Evolutionary conservation across 129 eudicot species (phyloP).

Genomic region (Lactuca sativa): DNA sequence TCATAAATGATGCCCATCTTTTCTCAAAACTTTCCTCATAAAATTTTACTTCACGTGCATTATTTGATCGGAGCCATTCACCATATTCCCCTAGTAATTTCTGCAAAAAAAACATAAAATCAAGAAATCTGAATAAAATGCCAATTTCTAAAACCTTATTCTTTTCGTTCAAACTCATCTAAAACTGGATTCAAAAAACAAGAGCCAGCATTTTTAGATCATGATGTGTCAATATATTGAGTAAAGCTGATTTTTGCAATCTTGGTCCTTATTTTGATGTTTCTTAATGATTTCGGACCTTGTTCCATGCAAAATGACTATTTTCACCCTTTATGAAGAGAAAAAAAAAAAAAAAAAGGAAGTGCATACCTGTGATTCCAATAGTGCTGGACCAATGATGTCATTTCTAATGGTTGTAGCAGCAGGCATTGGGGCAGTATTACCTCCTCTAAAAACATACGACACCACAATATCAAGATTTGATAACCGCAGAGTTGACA

Average conservation of each 20-base stretch:
- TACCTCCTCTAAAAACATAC: constrained; percentile 60
- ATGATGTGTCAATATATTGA: too few species aligned
- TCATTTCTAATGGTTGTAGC: constrained; percentile 66
- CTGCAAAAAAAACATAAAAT: constrained; percentile 32
- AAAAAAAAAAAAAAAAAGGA: neutral
- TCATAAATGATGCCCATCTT: constrained; percentile 63
- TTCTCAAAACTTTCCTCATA: constrained; percentile 68
- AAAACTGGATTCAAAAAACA: too few species aligned
- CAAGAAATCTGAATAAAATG: constrained; percentile 9
- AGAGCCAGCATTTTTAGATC: too few species aligned
- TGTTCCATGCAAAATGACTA: neutral
- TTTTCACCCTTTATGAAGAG: neutral
- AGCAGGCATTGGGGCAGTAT: constrained; percentile 62
- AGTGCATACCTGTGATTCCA: constrained; percentile 66
- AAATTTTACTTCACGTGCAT: constrained; percentile 48
- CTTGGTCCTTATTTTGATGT: too few species aligned
- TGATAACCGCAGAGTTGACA: constrained; percentile 75
- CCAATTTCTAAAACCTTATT: neutral
- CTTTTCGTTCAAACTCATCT: too few species aligned
- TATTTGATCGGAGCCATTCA: constrained; percentile 70
- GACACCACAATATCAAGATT: constrained; percentile 74
- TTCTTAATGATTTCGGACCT: neutral
- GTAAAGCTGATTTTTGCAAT: too few species aligned
- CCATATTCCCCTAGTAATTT: constrained; percentile 55
- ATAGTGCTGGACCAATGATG: constrained; percentile 72